Conservation (phyloP, 441 rosid genomes). For the Eruca vesicaria region DNA sequence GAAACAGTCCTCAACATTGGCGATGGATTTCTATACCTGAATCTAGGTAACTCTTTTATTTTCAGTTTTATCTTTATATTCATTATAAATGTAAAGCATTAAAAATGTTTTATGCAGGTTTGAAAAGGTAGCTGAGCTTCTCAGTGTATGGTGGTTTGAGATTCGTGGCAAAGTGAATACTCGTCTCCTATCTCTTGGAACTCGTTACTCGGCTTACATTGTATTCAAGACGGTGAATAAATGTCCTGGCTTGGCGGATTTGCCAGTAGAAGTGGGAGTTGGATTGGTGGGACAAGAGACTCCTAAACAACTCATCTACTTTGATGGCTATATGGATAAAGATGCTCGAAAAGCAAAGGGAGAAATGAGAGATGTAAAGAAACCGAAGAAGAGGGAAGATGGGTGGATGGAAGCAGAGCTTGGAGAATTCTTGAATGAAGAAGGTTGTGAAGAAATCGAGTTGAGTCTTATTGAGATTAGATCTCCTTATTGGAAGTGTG, state of each 20-base stretch:
- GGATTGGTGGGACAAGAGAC: not conserved
- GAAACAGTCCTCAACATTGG: constrained; percentile 28
- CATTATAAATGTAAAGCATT: no score
- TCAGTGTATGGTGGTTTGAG: constrained; percentile 36
- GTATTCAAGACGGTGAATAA: constrained; percentile 33
- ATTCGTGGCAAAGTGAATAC: constrained; percentile 26
- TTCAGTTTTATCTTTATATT: not conserved
- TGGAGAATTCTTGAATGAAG: constrained; percentile 38
- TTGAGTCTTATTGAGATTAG: constrained; percentile 26
- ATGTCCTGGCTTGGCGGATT: constrained; percentile 7
- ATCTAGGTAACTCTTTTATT: constrained; percentile 38
- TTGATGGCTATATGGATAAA: constrained; percentile 3
- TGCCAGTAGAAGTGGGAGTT: constrained; percentile 12
- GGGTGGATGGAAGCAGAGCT: constrained; percentile 53
- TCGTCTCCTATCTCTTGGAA: constrained; percentile 19
- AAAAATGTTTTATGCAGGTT: constrained; percentile 37
- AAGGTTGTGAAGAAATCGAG: constrained; percentile 7
- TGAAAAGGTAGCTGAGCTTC: constrained; percentile 37
- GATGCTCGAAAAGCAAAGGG: not conserved
- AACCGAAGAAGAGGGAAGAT: constrained; percentile 16
- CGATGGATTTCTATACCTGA: constrained; percentile 30
- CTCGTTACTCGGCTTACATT: constrained; percentile 39
- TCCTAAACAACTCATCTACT: not conserved
- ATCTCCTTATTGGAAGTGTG: not conserved
- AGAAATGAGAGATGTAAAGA: constrained; percentile 9